phyloP scores from a whole-genome alignment of 164 flowering plant species.

The Tetracentron sinense region DNA sequence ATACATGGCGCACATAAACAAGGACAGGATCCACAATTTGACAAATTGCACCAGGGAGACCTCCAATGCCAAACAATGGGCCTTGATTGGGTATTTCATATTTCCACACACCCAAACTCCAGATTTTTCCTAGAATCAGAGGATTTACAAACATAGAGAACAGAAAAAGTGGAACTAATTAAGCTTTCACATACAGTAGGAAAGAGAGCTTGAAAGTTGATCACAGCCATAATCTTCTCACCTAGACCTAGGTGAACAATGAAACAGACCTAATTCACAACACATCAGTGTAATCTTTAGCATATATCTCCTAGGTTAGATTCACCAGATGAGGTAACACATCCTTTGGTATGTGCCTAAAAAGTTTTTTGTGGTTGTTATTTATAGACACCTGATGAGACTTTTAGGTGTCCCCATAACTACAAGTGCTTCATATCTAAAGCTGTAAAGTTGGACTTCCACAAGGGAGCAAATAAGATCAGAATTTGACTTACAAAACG shows the following conservation, averaged over 20 bases:
- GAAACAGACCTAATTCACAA: not conserved
- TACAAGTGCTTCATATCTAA: not conserved
- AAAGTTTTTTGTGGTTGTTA: too few species aligned
- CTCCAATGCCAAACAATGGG: not conserved
- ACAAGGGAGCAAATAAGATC: not conserved
- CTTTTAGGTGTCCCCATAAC: not conserved
- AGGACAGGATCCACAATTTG: not conserved
- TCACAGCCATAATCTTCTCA: not conserved
- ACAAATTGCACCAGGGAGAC: not conserved
- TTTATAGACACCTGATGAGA: too few species aligned
- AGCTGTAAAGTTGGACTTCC: not conserved
- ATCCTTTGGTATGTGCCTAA: too few species aligned
- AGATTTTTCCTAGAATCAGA: too few species aligned
- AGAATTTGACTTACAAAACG: constrained; percentile 74
- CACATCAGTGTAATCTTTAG: not conserved
- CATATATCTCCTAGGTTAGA: not conserved
- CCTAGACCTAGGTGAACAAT: not conserved
- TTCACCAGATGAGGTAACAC: not conserved
- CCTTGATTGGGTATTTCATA: not conserved
- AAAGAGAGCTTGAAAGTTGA: not conserved
- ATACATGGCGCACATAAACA: not conserved
- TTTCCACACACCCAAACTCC: too few species aligned
- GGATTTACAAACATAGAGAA: not conserved
- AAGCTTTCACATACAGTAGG: not conserved
- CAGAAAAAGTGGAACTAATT: not conserved